phyloP scores from a whole-genome alignment of 495 filamentous ascomycete genomes.

The Hapsidospora chrysogenum region DNA sequence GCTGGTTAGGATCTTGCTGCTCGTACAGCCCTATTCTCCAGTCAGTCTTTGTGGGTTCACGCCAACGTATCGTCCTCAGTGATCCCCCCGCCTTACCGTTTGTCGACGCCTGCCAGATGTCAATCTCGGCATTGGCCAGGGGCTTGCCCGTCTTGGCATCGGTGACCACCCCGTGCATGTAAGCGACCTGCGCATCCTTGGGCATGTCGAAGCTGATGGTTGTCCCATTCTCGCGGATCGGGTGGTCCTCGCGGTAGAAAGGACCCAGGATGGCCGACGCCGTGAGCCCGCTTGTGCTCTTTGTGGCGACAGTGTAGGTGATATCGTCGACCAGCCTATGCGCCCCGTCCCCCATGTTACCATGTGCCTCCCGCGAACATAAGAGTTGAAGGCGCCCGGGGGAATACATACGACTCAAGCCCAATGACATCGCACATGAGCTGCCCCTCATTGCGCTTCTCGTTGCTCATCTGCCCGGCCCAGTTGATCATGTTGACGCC shows the following conservation, averaged over 20 bases:
- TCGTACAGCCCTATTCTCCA: conserved; percentile 39
- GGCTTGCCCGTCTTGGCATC: conserved; percentile 39
- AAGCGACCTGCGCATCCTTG: conserved; percentile 33
- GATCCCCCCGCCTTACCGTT: conserved; percentile 29
- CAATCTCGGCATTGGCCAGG: conserved; percentile 44
- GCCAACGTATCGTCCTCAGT: neutral
- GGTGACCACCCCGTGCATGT: conserved; percentile 46
- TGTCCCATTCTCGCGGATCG: conserved; percentile 41
- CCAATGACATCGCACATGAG: conserved; percentile 58
- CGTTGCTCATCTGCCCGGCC: conserved; percentile 53
- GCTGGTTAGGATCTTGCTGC: conserved; percentile 58
- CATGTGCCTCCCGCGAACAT: conserved; percentile 9
- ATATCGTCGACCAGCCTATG: conserved; percentile 51
- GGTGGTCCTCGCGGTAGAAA: conserved; percentile 59
- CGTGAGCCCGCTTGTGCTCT: conserved; percentile 35
- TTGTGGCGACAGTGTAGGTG: conserved; percentile 40
- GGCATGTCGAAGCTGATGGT: conserved; percentile 29
- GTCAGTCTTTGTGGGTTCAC: too few species aligned
- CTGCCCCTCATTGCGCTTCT: conserved; percentile 57
- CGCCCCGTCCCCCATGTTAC: neutral
- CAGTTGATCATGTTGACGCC: conserved; percentile 44
- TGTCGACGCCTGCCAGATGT: conserved; percentile 62
- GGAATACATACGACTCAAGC: conserved; percentile 33
- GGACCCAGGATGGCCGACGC: conserved; percentile 61
- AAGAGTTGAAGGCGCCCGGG: neutral